Evolutionary conservation across 495 filamentous ascomycete species (phyloP).

Genomic region (Trichoderma parareesei): DNA sequence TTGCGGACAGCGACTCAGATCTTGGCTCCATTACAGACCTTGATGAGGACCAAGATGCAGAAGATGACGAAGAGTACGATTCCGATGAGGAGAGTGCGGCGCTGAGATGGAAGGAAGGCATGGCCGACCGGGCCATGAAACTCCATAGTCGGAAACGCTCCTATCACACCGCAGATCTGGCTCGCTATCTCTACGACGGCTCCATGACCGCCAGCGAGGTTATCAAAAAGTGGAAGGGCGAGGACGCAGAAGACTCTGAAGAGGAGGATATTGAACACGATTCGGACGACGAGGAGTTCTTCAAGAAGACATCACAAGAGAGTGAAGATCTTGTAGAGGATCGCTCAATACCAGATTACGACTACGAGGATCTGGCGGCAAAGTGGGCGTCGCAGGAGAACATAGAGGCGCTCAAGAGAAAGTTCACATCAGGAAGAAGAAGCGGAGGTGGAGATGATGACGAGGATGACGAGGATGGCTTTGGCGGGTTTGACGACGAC

Average conservation of each 20-base stretch:
- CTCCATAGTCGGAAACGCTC: slow-evolving; percentile 59
- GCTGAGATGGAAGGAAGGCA: slow-evolving; percentile 76
- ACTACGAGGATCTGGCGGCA: slow-evolving; percentile 70
- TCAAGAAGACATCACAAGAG: slow-evolving; percentile 58
- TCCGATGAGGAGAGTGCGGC: slow-evolving; percentile 58
- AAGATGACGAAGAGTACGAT: slow-evolving; percentile 45
- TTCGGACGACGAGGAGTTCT: slow-evolving; percentile 78
- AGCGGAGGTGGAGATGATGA: slow-evolving; percentile 44
- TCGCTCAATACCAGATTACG: slow-evolving; percentile 65
- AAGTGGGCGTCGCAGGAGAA: slow-evolving; percentile 80
- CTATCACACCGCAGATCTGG: slow-evolving; percentile 71
- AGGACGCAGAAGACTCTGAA: slow-evolving; percentile 42
- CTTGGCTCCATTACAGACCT: slow-evolving; percentile 79
- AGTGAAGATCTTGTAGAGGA: slow-evolving; percentile 61
- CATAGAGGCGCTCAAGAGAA: slow-evolving; percentile 60
- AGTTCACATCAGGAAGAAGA: slow-evolving; percentile 59
- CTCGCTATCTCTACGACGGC: slow-evolving; percentile 81
- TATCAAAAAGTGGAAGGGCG: slow-evolving; percentile 69
- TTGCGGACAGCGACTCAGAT: slow-evolving; percentile 94
- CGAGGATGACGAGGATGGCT: slow-evolving; percentile 35
- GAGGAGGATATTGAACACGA: slow-evolving; percentile 53
- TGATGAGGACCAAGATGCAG: slow-evolving; percentile 58
- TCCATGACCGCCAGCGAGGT: slow-evolving; percentile 67
- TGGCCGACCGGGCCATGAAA: slow-evolving; percentile 64
- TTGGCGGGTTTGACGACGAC: slow-evolving; percentile 38